A percentile compares a stretch with the other conserved stretches of the same genome.
phyloP scores from a whole-genome alignment of 805 yeast genomes.

The Saccharomycopsis sp. region DNA sequence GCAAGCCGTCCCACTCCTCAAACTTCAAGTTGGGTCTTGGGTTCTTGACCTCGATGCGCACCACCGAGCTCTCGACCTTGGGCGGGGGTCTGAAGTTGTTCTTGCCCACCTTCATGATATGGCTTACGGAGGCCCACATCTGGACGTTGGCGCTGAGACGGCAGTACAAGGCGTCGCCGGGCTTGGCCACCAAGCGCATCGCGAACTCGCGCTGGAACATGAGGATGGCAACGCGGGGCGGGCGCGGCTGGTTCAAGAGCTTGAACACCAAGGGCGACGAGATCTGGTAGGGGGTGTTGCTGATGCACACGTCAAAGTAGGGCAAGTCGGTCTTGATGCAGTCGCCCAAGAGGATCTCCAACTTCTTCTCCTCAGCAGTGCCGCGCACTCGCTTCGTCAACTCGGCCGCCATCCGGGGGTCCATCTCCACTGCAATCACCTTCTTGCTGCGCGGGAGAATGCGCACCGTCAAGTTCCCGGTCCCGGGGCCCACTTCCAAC shows the following conservation, averaged over 20 bases:
- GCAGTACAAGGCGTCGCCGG: slow-evolving; percentile 92
- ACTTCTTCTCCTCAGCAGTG: slow-evolving; percentile 83
- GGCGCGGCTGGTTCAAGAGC: slow-evolving; percentile 79
- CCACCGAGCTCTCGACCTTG: slow-evolving; percentile 94
- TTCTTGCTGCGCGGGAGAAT: slow-evolving; percentile 87
- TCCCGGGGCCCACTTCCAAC: slow-evolving; percentile 97
- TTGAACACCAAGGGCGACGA: slow-evolving; percentile 95
- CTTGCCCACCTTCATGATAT: slow-evolving; percentile 95
- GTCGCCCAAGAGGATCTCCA: slow-evolving; percentile 89
- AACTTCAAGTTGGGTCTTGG: slow-evolving; percentile 94
- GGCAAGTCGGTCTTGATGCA: slow-evolving; percentile 94
- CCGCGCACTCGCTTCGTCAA: slow-evolving; percentile 95
- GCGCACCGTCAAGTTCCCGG: slow-evolving; percentile 92
- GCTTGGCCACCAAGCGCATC: slow-evolving; percentile 82
- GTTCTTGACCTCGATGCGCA: slow-evolving; percentile 78
- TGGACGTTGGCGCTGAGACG: slow-evolving; percentile 94
- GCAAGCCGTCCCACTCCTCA: slow-evolving; percentile 94
- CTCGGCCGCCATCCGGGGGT: slow-evolving; percentile 99
- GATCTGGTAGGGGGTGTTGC: slow-evolving; percentile 96
- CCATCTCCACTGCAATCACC: slow-evolving; percentile 97
- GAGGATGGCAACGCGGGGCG: slow-evolving; percentile 89
- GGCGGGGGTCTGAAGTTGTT: slow-evolving; percentile 98
- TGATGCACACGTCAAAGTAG: slow-evolving; percentile 89
- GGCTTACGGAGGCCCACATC: slow-evolving; percentile 99
- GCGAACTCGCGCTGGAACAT: slow-evolving; percentile 99